Conservation (phyloP, 805 yeast genomes). For the Lachancea lanzarotensis region DNA sequence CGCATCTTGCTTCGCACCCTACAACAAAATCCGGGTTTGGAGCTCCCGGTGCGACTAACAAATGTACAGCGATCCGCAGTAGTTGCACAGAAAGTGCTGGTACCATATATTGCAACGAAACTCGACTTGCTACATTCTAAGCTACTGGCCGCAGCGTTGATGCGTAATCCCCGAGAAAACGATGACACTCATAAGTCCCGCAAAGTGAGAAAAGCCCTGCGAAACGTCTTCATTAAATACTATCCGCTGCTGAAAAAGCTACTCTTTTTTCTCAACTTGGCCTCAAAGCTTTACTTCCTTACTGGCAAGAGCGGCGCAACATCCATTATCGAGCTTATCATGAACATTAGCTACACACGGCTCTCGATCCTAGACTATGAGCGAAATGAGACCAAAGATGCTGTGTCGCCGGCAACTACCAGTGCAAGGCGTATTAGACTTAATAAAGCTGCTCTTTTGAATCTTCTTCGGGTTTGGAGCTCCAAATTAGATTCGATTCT, state of each 20-base stretch:
- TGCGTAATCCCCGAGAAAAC: not conserved
- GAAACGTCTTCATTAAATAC: conserved; percentile 43
- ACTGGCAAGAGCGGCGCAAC: conserved; percentile 63
- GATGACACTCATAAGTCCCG: not conserved
- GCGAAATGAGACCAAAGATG: not conserved
- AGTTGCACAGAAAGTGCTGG: conserved; percentile 52
- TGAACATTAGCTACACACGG: conserved; percentile 56
- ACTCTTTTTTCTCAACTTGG: conserved; percentile 44
- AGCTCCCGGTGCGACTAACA: conserved; percentile 39
- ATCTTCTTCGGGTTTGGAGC: not conserved
- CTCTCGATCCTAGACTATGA: conserved; percentile 17
- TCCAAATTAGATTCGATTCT: not conserved
- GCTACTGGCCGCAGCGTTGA: conserved; percentile 50
- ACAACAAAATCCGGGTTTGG: conserved; percentile 15
- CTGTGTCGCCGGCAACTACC: not conserved
- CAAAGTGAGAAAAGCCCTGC: conserved; percentile 9
- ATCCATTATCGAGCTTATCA: conserved; percentile 50
- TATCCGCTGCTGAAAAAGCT: conserved; percentile 56
- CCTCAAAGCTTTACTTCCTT: conserved; percentile 56
- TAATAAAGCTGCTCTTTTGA: conserved; percentile 3
- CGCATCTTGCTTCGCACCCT: conserved; percentile 12
- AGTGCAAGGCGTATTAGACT: not conserved
- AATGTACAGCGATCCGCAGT: conserved; percentile 47
- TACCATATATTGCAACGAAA: conserved; percentile 66
- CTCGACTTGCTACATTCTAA: conserved; percentile 57